phyloP scores from a whole-genome alignment of 441 rosid species.

The Breynia disticha region DNA sequence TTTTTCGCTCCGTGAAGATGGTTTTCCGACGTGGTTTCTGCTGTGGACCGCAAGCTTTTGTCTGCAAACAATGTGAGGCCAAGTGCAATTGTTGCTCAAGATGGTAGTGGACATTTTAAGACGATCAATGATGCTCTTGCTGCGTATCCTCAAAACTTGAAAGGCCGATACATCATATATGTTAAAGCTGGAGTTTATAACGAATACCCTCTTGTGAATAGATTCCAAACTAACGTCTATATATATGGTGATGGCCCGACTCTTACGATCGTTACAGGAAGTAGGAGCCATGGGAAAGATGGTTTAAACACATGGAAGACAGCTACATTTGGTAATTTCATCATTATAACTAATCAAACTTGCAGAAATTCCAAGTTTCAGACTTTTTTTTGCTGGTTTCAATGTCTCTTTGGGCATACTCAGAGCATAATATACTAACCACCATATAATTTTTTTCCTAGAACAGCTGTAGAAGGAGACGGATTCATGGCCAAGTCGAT shows the following conservation, averaged over 20 bases:
- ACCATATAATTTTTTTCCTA: not conserved
- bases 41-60: conserved; percentile 9
- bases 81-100: conserved; percentile 15
- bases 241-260: conserved; percentile 14
- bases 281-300: conserved; percentile 6
- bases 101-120: conserved; percentile 14
- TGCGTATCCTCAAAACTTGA: conserved; percentile 10
- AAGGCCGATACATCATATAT: conserved; percentile 11
- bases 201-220: conserved; percentile 4
- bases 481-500: conserved; percentile 14
- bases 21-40: conserved; percentile 16
- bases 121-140: conserved; percentile 11
- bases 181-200: conserved; percentile 15
- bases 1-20: not conserved
- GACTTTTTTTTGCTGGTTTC: not conserved
- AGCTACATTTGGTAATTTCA: conserved; percentile 13
- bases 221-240: conserved; percentile 4
- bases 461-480: conserved; percentile 7
- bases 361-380: not conserved
- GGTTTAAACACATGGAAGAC: conserved; percentile 14
- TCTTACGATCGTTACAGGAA: conserved; percentile 13
- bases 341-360: not conserved
- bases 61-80: not conserved
- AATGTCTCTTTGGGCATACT: not conserved
- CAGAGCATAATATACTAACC: too few relatives aligned